A percentile compares a stretch with the other conserved stretches of the same genome.
phyloP scores from a whole-genome alignment of 2,329 filamentous ascomycete species.

The Catunica adiposa region DNA sequence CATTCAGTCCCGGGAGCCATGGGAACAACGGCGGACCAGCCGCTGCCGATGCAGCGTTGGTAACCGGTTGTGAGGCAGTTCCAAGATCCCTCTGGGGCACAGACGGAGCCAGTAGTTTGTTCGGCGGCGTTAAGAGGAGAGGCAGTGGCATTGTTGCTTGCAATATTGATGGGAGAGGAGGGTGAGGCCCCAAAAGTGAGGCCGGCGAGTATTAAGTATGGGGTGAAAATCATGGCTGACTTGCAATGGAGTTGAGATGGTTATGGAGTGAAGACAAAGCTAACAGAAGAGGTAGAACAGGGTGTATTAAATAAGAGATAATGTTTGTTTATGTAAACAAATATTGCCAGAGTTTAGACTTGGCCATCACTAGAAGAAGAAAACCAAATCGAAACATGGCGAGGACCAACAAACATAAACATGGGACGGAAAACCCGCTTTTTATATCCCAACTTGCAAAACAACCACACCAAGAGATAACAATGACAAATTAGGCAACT shows the following conservation, averaged over 20 bases:
- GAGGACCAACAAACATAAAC: neutral
- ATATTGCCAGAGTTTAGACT: neutral
- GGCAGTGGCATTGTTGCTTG: neutral
- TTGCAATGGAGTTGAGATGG: too few species aligned
- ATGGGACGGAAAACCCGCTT: neutral
- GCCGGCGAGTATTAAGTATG: neutral
- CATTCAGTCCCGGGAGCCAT: conserved; percentile 31
- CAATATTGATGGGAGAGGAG: neutral
- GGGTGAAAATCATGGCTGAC: neutral
- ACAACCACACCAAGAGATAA: neutral
- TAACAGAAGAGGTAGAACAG: neutral
- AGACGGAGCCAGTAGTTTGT: conserved; percentile 24
- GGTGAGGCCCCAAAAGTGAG: neutral
- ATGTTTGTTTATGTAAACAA: neutral
- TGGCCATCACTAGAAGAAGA: neutral
- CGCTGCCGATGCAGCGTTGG: conserved; percentile 33
- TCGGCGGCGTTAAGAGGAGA: conserved; percentile 14
- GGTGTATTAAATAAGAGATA: neutral
- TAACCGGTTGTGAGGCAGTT: conserved; percentile 34
- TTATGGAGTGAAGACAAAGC: neutral
- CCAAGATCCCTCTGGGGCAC: conserved; percentile 34
- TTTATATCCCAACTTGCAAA: neutral
- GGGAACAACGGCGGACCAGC: conserved; percentile 29
- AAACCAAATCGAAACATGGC: neutral
- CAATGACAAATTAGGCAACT: neutral